Evolutionary conservation across 2,329 filamentous ascomycete species (phyloP), one percentile per base, ranked within the genome.

Genomic region (Stachybotrys echinatus): DNA sequence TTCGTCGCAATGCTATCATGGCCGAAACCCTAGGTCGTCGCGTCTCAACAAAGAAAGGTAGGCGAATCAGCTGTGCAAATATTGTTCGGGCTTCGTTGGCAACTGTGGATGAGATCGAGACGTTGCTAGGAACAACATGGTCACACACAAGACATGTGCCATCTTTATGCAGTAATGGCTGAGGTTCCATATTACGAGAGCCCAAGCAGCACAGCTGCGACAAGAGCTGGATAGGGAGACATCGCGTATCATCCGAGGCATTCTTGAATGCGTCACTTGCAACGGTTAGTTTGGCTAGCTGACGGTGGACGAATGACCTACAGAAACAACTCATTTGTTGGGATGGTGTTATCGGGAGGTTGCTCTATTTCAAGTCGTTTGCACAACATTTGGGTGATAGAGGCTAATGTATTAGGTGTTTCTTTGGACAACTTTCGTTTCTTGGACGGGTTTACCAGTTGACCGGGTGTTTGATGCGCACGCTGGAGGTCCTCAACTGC

Each of bases 1-100:
- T 71, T 43, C 84, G 81, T 56, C 84, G 82, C 45, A 96, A 72
- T 4, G 83, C 78, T 51, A 86, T 68, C 82, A 94, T 89, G 10
- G 85, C 84, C 52, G 83, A 74, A 38, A 95, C 76, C 44, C 89
- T 79, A 34, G 82, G 75, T 43, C 75, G 77, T n/a, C 78, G 77
- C 19, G 80, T 81, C 50, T 78, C 71, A 4, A 72, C 54, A 53
- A 85, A 81, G 8, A 61, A 60, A 1, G 71, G 59, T 2, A 70
- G 64, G 34, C 72, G 63, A 48, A 79, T 63, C 7, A 85, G 55
- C 21, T 67, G 72, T 12, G 63, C 60, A 50, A 85, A 77, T 10
- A 75, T 65, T 2, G 58, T 55, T 27, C 77, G 68, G 3, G 74
- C 72, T 12, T 60, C 55, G n/a, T 34, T 34, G 10, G 27, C 27